Evolutionary conservation across 2,329 filamentous ascomycete species (phyloP), one percentile per base, ranked within the genome.

Genomic region (Reticulascus tulasneorum): DNA sequence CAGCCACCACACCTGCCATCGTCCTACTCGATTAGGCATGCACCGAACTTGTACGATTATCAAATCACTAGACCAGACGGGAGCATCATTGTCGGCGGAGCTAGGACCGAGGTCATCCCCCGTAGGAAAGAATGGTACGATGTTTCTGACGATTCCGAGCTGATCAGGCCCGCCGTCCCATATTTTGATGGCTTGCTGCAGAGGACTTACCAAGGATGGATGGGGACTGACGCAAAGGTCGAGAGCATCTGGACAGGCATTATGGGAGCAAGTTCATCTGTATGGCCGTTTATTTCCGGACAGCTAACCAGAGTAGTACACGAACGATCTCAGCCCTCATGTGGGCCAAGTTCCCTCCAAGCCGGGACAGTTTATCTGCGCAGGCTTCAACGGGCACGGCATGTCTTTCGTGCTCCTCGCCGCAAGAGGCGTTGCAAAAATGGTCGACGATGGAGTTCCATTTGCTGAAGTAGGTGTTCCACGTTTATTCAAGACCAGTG

Each of bases 301-400:
- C 31, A 12, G n/a, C 67, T 0, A 59, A 64, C 16, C 48, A 72
- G 4, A 68, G 67, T 3, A 49, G 2, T 41, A 37, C 33, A 41
- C 33, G n/a, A 41, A 23, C 26, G 40, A 44, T 10, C 33, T 30
- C 16, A 23, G 30, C 10, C 29, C 38, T 15, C 40, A 37, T 26
- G 29, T 40, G 6, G 38, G 40, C 5, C 17, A 32, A 7, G 53
- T 75, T 0, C 69, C 69, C 0, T 59, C 51, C 0, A 60, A 56
- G 33, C 38, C 54, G 2, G 58, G 58, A 5, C 60, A 68, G 40
- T 67, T 59, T 25, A 53, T 75, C 13, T 50, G 67, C 15, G 68
- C 63, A 1, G 71, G 71, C 1, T 75, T 73, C 41, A 66, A 63
- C 25, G 71, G 72, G 0, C 69, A 73, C 38, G 72, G 71, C 0